Evolutionary conservation across 805 yeast species (phyloP).

Genomic region (Kazachstania bromeliacearum): DNA sequence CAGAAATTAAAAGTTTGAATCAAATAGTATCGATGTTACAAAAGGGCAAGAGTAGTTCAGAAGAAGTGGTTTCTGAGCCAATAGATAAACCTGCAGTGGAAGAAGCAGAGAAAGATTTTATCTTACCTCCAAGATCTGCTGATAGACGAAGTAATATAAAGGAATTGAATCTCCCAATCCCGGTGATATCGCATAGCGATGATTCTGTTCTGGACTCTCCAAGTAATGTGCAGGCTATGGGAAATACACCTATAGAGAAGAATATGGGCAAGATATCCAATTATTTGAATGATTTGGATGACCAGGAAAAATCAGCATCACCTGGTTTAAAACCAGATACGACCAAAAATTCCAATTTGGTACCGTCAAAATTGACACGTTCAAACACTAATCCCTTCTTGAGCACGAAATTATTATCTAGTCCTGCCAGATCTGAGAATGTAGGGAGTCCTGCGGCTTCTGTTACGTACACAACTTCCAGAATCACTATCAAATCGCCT

Average conservation of each 20-base stretch:
- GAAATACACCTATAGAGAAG: background rate
- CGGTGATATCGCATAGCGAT: background rate
- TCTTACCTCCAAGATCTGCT: constrained; percentile 34
- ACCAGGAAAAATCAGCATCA: too few relatives aligned
- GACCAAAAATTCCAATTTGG: too few relatives aligned
- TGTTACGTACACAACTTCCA: constrained; percentile 29
- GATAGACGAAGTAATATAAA: constrained; percentile 25
- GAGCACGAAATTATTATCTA: background rate
- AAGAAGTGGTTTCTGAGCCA: constrained; percentile 7
- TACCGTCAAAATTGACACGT: too few relatives aligned
- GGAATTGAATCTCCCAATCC: constrained; percentile 11
- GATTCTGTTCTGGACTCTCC: background rate
- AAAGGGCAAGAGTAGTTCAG: constrained; percentile 5
- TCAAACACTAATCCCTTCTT: background rate
- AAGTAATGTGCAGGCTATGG: background rate
- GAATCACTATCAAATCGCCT: constrained; percentile 29
- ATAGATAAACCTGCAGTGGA: background rate
- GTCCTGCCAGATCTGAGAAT: background rate
- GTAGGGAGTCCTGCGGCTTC: constrained; percentile 27
- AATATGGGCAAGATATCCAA: too few relatives aligned
- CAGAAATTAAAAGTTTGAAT: constrained; percentile 17
- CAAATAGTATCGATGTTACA: constrained; percentile 8
- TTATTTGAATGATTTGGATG: too few relatives aligned
- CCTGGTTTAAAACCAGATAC: too few relatives aligned
- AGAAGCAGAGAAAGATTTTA: constrained; percentile 8